These are phyloP conservation scores for Xanthoconium stramineum DNA, from an alignment of 768 basidiomycete genomes.

Conservation along the genomic window DNA sequence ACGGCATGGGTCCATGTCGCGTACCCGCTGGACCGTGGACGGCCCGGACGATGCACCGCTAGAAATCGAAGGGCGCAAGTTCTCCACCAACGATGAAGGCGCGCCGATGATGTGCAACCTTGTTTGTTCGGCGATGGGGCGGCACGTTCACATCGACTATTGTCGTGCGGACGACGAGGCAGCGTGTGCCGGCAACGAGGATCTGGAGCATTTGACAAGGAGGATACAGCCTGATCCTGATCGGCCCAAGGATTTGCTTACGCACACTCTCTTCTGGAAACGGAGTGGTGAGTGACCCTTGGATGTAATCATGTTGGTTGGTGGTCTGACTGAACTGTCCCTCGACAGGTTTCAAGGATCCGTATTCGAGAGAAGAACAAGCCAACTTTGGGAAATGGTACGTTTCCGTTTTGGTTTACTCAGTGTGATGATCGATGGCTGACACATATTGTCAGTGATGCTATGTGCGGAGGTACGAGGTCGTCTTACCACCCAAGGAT, in stretches of 20 bases:
- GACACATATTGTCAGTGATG: conserved; percentile 35
- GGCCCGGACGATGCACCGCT: conserved; percentile 46
- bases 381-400: conserved; percentile 53
- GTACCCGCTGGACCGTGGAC: conserved; percentile 54
- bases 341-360: conserved; percentile 55
- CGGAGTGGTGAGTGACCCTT: conserved; percentile 43
- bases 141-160: conserved; percentile 56
- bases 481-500: background rate
- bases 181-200: conserved; percentile 38
- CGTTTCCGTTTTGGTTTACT: conserved; percentile 4
- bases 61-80: conserved; percentile 55
- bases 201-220: conserved; percentile 44
- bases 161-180: conserved; percentile 42
- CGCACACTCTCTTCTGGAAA: conserved; percentile 55
- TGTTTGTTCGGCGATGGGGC: conserved; percentile 50
- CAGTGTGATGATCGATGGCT: background rate
- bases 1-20: conserved; percentile 61
- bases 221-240: conserved; percentile 45
- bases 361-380: conserved; percentile 58
- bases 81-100: conserved; percentile 51
- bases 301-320: background rate
- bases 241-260: conserved; percentile 49
- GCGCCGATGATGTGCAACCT: conserved; percentile 65
- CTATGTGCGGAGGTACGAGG: conserved; percentile 46
- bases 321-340: background rate